phyloP scores from a whole-genome alignment of 164 flowering plant species.

The Houttuynia cordata region DNA sequence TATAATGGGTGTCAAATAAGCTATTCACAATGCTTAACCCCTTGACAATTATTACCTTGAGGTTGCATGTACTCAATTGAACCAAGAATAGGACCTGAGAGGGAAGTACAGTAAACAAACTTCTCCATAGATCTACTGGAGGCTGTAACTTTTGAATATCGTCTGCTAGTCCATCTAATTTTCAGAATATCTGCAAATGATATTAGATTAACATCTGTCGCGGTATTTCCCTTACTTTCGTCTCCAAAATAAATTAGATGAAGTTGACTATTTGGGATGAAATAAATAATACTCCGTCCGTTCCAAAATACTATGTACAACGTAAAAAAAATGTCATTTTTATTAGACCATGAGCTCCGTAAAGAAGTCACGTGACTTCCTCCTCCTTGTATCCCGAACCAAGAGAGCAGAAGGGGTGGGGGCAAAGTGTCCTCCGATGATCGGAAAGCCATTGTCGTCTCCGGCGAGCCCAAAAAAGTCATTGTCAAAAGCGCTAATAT shows the following conservation, averaged over 20 bases:
- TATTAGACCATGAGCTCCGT: too few species aligned
- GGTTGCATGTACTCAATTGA: slow-evolving; percentile 91
- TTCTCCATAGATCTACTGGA: slow-evolving; percentile 83
- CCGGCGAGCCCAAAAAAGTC: slow-evolving; percentile 17
- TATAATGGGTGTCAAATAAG: too few species aligned
- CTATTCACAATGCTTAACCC: neutral
- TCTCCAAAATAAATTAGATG: neutral
- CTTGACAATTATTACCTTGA: slow-evolving; percentile 37
- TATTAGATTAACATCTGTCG: slow-evolving; percentile 3
- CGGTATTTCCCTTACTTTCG: neutral
- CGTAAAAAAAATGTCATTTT: too few species aligned
- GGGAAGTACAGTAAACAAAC: slow-evolving; percentile 84
- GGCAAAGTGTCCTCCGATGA: slow-evolving; percentile 4
- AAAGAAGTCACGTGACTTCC: too few species aligned
- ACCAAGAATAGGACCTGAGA: slow-evolving; percentile 68
- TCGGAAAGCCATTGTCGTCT: neutral
- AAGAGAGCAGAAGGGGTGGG: slow-evolving; percentile 3
- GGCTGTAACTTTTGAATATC: slow-evolving; percentile 71
- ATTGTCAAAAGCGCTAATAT: slow-evolving; percentile 89
- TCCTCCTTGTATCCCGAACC: too few species aligned
- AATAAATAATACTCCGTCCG: too few species aligned
- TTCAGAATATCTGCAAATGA: slow-evolving; percentile 61
- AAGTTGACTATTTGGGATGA: neutral
- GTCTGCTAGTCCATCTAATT: slow-evolving; percentile 71
- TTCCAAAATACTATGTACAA: too few species aligned